phyloP scores from a whole-genome alignment of 2,329 filamentous ascomycete genomes.

The Exophiala spinifera region DNA sequence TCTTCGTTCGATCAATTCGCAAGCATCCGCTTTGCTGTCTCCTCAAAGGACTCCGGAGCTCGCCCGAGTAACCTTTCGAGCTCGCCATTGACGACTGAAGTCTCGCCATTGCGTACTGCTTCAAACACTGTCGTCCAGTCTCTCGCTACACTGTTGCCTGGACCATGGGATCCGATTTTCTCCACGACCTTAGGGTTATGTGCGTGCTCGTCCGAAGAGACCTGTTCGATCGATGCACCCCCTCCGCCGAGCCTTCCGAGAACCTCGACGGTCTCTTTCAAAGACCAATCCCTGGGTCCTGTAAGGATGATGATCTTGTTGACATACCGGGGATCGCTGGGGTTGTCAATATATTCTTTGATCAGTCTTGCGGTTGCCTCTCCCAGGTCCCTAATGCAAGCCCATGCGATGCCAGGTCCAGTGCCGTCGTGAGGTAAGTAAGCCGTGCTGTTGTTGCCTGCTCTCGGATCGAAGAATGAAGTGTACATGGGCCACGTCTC shows the following conservation, averaged over 20 bases:
- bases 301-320: constrained; percentile 38
- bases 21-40: neutral
- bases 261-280: constrained; percentile 38
- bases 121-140: constrained; percentile 50
- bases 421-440: neutral
- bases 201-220: constrained; percentile 45
- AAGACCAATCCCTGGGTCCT: constrained; percentile 34
- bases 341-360: constrained; percentile 35
- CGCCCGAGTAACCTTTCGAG: neutral
- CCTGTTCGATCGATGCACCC: constrained; percentile 35
- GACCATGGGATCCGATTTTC: neutral
- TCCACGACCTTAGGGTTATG: constrained; percentile 36
- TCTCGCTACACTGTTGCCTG: constrained; percentile 32
- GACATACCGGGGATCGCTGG: constrained; percentile 27
- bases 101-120: constrained; percentile 43
- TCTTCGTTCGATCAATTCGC: neutral
- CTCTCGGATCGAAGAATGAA: neutral
- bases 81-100: constrained; percentile 37
- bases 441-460: neutral
- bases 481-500: constrained; percentile 1
- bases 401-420: neutral
- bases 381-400: neutral
- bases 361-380: constrained; percentile 35
- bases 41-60: neutral
- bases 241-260: constrained; percentile 33